Base-by-base conservation (phyloP, 176 grass and related monocot species). In the Canna indica region DNA sequence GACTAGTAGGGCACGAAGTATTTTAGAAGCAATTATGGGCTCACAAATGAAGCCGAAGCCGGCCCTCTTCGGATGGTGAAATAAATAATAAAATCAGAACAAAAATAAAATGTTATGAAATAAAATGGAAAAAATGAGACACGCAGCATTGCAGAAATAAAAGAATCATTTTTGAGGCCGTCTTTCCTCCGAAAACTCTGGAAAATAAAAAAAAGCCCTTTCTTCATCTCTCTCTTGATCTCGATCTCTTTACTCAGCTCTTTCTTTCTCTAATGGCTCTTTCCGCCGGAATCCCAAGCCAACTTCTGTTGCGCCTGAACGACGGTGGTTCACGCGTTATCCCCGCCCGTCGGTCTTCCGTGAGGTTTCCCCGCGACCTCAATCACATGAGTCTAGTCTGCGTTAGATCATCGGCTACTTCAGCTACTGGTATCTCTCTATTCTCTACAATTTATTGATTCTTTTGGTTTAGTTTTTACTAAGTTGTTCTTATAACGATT, bases 241-340 rank as follows among this genome's bases (percentile, higher is more conserved):
- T 61, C 58, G 29, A 25, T 30, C 30, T 62, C 59, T 17, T n/a
- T 11, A n/a, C 22, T 59, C 56, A n/a, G n/a, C n/a, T n/a, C 6
- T n/a, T 25, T 10, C 67, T 70, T n/a, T n/a, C 68, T 31, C 44
- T 22, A 17, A 70, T 70, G 68, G 68, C 68, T 5, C 26, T 70
- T 5, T 46, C 68, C 44, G 68, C 68, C 45, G 45, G 68, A 70
- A 31, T 48, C 44, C 68, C 68, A 10, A 50, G 68, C 26, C 45
- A 48, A 28, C 5, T 47, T 11, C 45, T 70, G 10, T 30, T 5
- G 24, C 15, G 44, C 6, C 17, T 47, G 68, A 42, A 9, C 5
- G 15, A 28, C 27, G 26, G 44, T 33, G 41, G 29, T 3, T 29
- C 27, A 27, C 44, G 45, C 27, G 8, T 16, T 44, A 4, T 44